Conservation (phyloP, 2,329 filamentous ascomycete species). For the Cordyceps sp. region DNA sequence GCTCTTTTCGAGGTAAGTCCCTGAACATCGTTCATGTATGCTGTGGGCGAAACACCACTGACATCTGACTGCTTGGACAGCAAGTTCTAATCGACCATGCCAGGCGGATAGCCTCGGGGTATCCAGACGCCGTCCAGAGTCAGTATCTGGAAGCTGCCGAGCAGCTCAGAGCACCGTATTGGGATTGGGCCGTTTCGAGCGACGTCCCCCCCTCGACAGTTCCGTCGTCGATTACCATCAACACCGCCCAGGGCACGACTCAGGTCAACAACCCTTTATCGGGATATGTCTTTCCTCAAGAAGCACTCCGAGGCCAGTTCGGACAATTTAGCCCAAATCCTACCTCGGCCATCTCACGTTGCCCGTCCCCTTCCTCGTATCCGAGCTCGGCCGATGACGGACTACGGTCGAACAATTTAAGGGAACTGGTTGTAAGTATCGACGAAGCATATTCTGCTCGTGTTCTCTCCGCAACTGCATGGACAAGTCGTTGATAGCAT, state of each 20-base stretch:
- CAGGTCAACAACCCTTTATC: background rate
- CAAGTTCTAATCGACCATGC: background rate
- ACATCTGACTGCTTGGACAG: too few relatives aligned
- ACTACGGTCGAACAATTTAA: background rate
- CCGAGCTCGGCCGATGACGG: background rate
- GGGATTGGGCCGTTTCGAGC: background rate
- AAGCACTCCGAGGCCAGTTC: background rate
- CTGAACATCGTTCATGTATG: background rate
- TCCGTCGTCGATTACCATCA: background rate
- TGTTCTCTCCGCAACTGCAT: too few relatives aligned
- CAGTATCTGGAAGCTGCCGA: background rate
- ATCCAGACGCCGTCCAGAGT: too few relatives aligned
- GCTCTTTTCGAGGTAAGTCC: background rate
- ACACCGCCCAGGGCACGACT: background rate
- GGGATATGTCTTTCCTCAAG: background rate
- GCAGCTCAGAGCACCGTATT: background rate
- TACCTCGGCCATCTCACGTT: too few relatives aligned
- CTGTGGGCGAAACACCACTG: too few relatives aligned
- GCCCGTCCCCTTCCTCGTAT: background rate
- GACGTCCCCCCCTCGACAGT: background rate
- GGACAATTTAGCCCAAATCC: too few relatives aligned
- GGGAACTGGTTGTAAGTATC: background rate
- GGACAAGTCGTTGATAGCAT: too few relatives aligned
- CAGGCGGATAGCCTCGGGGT: too few relatives aligned
- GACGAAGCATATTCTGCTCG: too few relatives aligned